Conservation (phyloP, 768 basidiomycete genomes). For the Rossbeevera mucosa region DNA sequence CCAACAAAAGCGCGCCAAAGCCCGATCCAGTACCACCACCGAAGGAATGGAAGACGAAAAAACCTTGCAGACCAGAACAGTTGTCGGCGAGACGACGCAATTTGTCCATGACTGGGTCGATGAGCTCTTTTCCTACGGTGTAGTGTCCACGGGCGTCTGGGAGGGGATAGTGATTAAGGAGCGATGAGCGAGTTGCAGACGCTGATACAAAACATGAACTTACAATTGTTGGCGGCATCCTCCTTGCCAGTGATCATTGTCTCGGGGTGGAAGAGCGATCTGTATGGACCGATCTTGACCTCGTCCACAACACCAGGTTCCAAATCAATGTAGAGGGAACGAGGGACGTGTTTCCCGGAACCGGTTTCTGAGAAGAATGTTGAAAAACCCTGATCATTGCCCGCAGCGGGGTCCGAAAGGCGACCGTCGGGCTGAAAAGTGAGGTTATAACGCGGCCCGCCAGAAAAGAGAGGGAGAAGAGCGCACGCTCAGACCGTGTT, state of each 20-base stretch:
- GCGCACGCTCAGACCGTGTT: slow-evolving; percentile 92
- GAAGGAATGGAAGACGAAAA: slow-evolving; percentile 99
- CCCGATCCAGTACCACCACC: slow-evolving; percentile 99
- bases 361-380: slow-evolving; percentile 98
- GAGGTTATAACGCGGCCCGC: slow-evolving; percentile 13
- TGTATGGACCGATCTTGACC: slow-evolving; percentile 87
- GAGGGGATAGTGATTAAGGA: slow-evolving; percentile 5
- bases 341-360: slow-evolving; percentile 91
- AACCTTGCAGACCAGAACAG: slow-evolving; percentile 96
- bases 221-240: slow-evolving; percentile 99
- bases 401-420: slow-evolving; percentile 49
- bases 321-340: slow-evolving; percentile 93
- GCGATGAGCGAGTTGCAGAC: slow-evolving; percentile 7
- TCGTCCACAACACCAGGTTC: slow-evolving; percentile 96
- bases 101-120: slow-evolving; percentile 96
- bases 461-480: background rate
- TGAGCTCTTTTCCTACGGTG: slow-evolving; percentile 97
- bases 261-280: slow-evolving; percentile 96
- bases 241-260: slow-evolving; percentile 97
- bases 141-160: slow-evolving; percentile 98
- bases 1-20: slow-evolving; percentile 95
- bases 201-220: slow-evolving; percentile 24
- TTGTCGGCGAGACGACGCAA: slow-evolving; percentile 96
- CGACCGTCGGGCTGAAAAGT: slow-evolving; percentile 81
- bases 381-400: slow-evolving; percentile 82